These are phyloP conservation scores for Onygenales sp. DNA, from an alignment of 2,329 filamentous ascomycete genomes.

Conservation along the genomic window DNA sequence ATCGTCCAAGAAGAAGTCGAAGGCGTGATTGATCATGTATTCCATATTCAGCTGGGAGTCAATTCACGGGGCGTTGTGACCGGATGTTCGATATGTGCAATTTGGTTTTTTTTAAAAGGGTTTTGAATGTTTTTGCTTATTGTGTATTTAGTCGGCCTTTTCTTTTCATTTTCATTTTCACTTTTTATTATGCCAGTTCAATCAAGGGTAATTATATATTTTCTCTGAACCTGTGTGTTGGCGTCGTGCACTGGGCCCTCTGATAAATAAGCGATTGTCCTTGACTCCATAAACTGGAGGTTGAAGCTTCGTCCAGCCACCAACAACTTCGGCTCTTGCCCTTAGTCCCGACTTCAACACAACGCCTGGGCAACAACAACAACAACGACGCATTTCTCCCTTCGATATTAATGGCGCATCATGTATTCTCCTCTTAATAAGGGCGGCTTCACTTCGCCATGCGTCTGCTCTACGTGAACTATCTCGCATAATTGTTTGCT, in stretches of 20 bases:
- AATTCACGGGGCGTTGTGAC: conserved; percentile 31
- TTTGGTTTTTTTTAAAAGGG: conserved; percentile 23
- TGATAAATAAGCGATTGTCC: too few species aligned
- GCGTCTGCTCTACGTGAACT: background rate
- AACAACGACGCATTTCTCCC: too few species aligned
- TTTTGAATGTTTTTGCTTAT: conserved; percentile 15
- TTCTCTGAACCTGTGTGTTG: background rate
- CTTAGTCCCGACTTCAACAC: too few species aligned
- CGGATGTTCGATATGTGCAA: conserved; percentile 16
- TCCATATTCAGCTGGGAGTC: conserved; percentile 7
- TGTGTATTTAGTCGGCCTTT: conserved; percentile 3
- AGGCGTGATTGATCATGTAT: conserved; percentile 23
- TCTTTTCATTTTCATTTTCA: background rate
- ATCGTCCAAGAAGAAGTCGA: conserved; percentile 36
- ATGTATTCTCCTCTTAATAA: background rate
- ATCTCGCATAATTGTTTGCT: background rate
- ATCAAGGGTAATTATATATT: background rate
- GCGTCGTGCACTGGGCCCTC: too few species aligned
- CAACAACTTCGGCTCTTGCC: too few species aligned
- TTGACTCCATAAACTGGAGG: too few species aligned
- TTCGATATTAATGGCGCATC: background rate
- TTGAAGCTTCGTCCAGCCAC: too few species aligned
- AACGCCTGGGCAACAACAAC: too few species aligned
- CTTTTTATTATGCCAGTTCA: background rate
- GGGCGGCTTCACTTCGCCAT: background rate